These are phyloP conservation scores for Aspergillus diversus DNA, from an alignment of 495 filamentous ascomycete genomes.

Conservation along the genomic window DNA sequence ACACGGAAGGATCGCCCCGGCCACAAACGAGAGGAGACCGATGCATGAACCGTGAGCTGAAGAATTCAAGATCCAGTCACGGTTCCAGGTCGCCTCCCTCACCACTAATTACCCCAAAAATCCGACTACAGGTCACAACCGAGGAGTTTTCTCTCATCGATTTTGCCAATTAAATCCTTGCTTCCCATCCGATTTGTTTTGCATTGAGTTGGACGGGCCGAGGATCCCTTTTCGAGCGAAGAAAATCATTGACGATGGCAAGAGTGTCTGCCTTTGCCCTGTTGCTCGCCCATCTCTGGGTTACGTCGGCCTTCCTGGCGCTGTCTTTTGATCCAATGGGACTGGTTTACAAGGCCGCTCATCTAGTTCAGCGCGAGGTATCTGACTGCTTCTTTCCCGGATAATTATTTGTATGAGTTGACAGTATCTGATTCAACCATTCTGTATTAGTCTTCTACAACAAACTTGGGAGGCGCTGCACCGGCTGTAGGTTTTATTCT, in stretches of 20 bases:
- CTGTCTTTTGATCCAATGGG: slow-evolving; percentile 18
- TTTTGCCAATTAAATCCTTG: no score
- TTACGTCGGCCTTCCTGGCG: slow-evolving; percentile 2
- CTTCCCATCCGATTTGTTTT: neutral
- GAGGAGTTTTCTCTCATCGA: no score
- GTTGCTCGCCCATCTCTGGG: slow-evolving; percentile 10
- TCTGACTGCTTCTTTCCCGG: neutral
- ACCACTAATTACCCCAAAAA: no score
- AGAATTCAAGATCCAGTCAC: neutral
- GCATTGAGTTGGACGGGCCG: neutral
- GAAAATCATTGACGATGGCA: neutral
- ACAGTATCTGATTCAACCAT: neutral
- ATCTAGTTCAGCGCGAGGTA: slow-evolving; percentile 18
- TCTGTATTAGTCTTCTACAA: slow-evolving; percentile 10
- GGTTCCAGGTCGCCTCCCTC: no score
- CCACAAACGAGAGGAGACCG: neutral
- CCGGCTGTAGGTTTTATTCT: slow-evolving; percentile 8
- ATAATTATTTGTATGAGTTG: neutral
- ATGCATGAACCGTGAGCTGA: neutral
- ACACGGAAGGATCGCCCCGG: slow-evolving; percentile 4
- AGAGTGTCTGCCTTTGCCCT: neutral
- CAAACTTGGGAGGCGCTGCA: slow-evolving; percentile 12
- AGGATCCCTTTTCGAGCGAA: neutral
- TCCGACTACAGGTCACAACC: no score
- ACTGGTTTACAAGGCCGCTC: slow-evolving; percentile 15